A percentile compares a stretch with the other conserved stretches of the same genome.
Conservation (phyloP, 192 early-diverging fungal species). For the Helicostylum pulchrum region DNA sequence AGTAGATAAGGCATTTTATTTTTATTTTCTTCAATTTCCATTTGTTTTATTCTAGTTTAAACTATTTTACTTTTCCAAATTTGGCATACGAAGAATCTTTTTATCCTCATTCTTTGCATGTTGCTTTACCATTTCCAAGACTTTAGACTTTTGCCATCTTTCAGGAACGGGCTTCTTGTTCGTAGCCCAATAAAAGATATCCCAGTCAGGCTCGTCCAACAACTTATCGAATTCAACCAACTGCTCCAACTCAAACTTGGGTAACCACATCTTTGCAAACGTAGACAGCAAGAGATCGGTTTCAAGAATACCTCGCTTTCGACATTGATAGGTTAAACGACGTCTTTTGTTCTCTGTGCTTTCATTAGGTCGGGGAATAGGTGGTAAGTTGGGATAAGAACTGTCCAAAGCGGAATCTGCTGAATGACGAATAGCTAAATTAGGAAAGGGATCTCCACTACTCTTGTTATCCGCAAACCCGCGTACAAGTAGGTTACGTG, state of each 20-base stretch:
- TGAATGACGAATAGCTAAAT: constrained; percentile 32
- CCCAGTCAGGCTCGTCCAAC: constrained; percentile 92
- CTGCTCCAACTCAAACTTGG: constrained; percentile 47
- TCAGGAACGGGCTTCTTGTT: constrained; percentile 61
- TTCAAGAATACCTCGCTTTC: constrained; percentile 95
- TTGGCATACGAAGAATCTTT: constrained; percentile 81
- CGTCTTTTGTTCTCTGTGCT: constrained; percentile 67
- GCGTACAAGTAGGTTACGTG: no score
- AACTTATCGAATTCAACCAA: constrained; percentile 77
- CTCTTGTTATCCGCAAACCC: background rate
- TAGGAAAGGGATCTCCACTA: constrained; percentile 34
- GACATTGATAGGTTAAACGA: constrained; percentile 79
- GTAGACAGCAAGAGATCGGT: constrained; percentile 89
- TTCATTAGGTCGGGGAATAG: constrained; percentile 64
- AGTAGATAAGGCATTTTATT: background rate
- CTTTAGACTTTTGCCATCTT: constrained; percentile 41
- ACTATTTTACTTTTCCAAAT: constrained; percentile 31
- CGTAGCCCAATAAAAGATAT: constrained; percentile 92
- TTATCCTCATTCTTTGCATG: constrained; percentile 79
- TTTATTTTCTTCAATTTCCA: background rate
- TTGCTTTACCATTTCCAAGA: constrained; percentile 63
- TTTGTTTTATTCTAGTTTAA: constrained; percentile 1
- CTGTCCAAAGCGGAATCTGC: constrained; percentile 20
- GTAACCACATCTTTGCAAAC: constrained; percentile 70
- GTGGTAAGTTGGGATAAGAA: constrained; percentile 44